Evolutionary conservation across 768 basidiomycete genomes (phyloP).

Genomic region (Psilocybe subaeruginosa): DNA sequence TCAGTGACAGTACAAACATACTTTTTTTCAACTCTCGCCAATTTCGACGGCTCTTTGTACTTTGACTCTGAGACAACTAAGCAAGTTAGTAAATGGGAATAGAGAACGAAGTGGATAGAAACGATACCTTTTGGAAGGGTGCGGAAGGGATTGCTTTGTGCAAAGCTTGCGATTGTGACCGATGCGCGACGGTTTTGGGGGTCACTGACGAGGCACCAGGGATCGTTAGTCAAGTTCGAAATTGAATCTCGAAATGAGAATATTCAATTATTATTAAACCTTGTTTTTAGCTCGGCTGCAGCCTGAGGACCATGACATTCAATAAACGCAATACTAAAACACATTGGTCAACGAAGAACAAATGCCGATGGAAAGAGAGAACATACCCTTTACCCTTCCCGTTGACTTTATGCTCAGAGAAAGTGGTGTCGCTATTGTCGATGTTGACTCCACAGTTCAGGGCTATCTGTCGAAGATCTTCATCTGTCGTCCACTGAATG

Average conservation of each 20-base stretch:
- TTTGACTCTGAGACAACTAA: conserved; percentile 40
- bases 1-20: no score
- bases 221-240: conserved; percentile 3
- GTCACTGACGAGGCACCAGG: conserved; percentile 45
- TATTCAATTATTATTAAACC: conserved; percentile 84
- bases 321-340: conserved; percentile 78
- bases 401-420: conserved; percentile 99
- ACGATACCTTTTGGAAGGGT: conserved; percentile 86
- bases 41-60: no score
- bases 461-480: conserved; percentile 84
- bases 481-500: conserved; percentile 93
- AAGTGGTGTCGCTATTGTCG: conserved; percentile 88
- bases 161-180: conserved; percentile 69
- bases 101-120: background rate
- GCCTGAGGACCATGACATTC: conserved; percentile 73
- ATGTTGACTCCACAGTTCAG: conserved; percentile 69
- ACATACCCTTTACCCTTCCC: conserved; percentile 97
- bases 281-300: conserved; percentile 72
- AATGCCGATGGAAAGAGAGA: background rate
- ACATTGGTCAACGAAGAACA: background rate
- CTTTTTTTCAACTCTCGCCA: no score
- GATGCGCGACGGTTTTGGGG: conserved; percentile 88
- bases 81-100: background rate
- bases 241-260: background rate
- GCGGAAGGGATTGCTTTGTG: conserved; percentile 89